Evolutionary conservation across 768 basidiomycete species (phyloP), one percentile per base, ranked within the genome.

Genomic region (Leucocoprinus birnbaumii): DNA sequence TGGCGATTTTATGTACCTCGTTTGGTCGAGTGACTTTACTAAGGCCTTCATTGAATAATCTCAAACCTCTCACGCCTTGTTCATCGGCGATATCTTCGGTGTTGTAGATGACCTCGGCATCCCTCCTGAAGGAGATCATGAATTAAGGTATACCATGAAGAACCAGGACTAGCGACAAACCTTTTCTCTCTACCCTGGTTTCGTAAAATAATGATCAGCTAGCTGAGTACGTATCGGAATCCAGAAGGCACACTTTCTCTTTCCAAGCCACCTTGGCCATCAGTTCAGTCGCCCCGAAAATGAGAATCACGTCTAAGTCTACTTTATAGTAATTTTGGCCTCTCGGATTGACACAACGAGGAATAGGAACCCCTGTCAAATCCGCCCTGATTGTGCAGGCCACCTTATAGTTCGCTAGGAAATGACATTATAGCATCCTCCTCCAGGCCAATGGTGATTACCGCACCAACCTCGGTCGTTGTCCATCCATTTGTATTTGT

Each of bases 201-300:
- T 31, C 11, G 31, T 11, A 7, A 5, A 2, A 46, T 1, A 16
- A 27, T n/a, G 13, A 14, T 16, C 40, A 41, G 5, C n/a, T 41
- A 41, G 18, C 5, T 14, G 4, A 5, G 4, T 19, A 16, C 14
- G 4, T 16, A 41, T 16, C 18, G 5, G 13, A 41, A 26, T 6
- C 6, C 25, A 13, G n/a, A 27, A 11, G 24, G 48, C 78, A 24
- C 56, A 80, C 80, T 49, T 73, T 69, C 31, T 80, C 78, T 48
- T 63, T 60, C 79, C 80, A 83, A 21, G 68, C 65, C 50, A 82
- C 68, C 38, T 80, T 74, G 0, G 79, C 80, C 53, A 68, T 73
- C 53, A 80, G 59, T 57, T 82, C 81, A 0, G 79, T 80, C 38
- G 77, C 58, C 1, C 81, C 81, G 52, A 83, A 77, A 2, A 73